phyloP scores from a whole-genome alignment of 1,284 basidiomycete species.

The Melampsora americana region DNA sequence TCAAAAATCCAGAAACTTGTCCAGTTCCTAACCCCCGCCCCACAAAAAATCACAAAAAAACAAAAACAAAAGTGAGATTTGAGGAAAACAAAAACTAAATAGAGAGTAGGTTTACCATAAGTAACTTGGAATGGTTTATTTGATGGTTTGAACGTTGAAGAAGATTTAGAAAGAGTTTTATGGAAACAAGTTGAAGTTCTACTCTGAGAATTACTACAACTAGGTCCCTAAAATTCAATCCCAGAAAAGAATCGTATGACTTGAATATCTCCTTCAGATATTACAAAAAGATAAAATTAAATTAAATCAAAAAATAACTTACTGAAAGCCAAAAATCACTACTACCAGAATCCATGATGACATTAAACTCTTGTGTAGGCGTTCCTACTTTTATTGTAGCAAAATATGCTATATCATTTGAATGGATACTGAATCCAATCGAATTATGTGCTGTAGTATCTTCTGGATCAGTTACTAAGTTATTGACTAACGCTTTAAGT shows the following conservation, averaged over 20 bases:
- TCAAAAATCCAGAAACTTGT: conserved; percentile 65
- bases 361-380: conserved; percentile 66
- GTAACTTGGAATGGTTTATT: conserved; percentile 7
- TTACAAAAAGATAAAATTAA: too few species aligned
- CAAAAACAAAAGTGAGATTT: too few species aligned
- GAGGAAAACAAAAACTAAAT: too few species aligned
- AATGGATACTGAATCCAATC: conserved; percentile 70
- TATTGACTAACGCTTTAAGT: too few species aligned
- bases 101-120: conserved; percentile 35
- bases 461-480: conserved; percentile 54
- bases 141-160: conserved; percentile 65
- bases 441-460: conserved; percentile 62
- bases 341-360: conserved; percentile 81
- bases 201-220: conserved; percentile 52
- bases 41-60: too few species aligned
- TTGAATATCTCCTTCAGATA: too few species aligned
- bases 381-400: conserved; percentile 73
- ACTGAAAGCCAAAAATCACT: conserved; percentile 75
- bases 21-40: conserved; percentile 57
- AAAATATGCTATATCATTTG: conserved; percentile 64
- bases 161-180: conserved; percentile 64
- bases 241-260: neutral
- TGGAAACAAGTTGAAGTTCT: conserved; percentile 60
- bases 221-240: conserved; percentile 59
- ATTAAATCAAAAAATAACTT: neutral